These are phyloP conservation scores for Sclerotinia borealis DNA, from an alignment of 2,329 filamentous ascomycete species.

Conservation along the genomic window DNA sequence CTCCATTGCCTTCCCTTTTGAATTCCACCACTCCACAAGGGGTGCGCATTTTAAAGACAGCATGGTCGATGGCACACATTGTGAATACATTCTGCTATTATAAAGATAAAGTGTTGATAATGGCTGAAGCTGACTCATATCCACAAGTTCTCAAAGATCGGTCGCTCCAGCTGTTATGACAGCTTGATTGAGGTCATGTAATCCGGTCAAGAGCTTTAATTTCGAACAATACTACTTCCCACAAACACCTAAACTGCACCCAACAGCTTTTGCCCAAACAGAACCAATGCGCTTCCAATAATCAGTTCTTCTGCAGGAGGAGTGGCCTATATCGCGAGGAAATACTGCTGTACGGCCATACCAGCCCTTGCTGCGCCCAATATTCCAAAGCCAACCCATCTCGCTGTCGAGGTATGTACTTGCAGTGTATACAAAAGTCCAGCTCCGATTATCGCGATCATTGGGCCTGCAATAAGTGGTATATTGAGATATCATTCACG, in stretches of 20 bases:
- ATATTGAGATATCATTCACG: slow-evolving; percentile 32
- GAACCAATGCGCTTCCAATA: slow-evolving; percentile 38
- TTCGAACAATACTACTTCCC: slow-evolving; percentile 39
- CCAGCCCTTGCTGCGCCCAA: slow-evolving; percentile 25
- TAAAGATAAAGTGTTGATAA: neutral
- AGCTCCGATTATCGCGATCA: slow-evolving; percentile 16
- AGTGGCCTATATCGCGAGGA: slow-evolving; percentile 27
- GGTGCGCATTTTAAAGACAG: too few relatives aligned
- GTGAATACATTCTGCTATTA: too few relatives aligned
- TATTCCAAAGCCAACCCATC: slow-evolving; percentile 43
- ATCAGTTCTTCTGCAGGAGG: slow-evolving; percentile 35
- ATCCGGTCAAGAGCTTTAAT: slow-evolving; percentile 21
- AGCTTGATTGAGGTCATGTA: neutral
- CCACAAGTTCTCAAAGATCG: slow-evolving; percentile 41
- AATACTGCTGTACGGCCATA: slow-evolving; percentile 27
- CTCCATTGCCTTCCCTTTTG: neutral
- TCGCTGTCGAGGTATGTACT: slow-evolving; percentile 33
- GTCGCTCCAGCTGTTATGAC: slow-evolving; percentile 35
- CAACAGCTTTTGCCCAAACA: slow-evolving; percentile 38
- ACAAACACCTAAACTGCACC: slow-evolving; percentile 42
- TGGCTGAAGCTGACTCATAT: slow-evolving; percentile 21
- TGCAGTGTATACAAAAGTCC: slow-evolving; percentile 32
- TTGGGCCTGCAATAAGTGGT: slow-evolving; percentile 18
- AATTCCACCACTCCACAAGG: neutral
- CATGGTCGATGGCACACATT: too few relatives aligned